These are phyloP conservation scores for Aspergillus niger DNA, from an alignment of 2,329 filamentous ascomycete species.

Conservation along the genomic window DNA sequence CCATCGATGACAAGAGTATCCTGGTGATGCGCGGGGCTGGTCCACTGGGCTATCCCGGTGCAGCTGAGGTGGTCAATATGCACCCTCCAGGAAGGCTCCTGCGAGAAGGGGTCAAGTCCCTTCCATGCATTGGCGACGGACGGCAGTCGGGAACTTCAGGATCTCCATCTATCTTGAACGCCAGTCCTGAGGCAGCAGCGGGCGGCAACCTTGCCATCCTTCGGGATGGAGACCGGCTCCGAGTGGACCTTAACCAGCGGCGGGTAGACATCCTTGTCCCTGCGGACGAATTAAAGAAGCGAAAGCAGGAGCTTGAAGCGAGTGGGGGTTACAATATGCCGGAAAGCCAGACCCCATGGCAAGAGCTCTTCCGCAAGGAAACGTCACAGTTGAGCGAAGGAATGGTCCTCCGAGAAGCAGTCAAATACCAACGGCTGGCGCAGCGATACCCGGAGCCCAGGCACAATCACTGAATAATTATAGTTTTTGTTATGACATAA, in stretches of 20 bases:
- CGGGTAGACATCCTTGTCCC: slow-evolving; percentile 52
- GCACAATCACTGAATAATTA: slow-evolving; percentile 46
- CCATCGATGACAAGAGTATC: slow-evolving; percentile 48
- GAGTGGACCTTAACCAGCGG: slow-evolving; percentile 54
- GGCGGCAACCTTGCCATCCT: slow-evolving; percentile 57
- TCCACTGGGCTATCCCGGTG: slow-evolving; percentile 54
- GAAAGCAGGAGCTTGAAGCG: slow-evolving; percentile 42
- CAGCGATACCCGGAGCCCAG: slow-evolving; percentile 45
- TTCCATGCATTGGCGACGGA: slow-evolving; percentile 58
- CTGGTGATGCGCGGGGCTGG: slow-evolving; percentile 54
- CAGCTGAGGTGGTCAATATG: slow-evolving; percentile 58
- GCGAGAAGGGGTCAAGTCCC: slow-evolving; percentile 48
- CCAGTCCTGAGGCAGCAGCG: slow-evolving; percentile 57
- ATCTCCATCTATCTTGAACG: slow-evolving; percentile 59
- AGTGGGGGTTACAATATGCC: slow-evolving; percentile 43
- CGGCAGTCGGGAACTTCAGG: slow-evolving; percentile 59
- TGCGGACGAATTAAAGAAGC: slow-evolving; percentile 44
- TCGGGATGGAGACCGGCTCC: slow-evolving; percentile 51
- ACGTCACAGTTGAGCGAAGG: slow-evolving; percentile 49
- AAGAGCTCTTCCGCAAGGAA: slow-evolving; percentile 53
- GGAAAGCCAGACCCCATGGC: slow-evolving; percentile 54
- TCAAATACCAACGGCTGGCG: slow-evolving; percentile 52
- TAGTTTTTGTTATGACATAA: not conserved
- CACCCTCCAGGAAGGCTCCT: slow-evolving; percentile 50
- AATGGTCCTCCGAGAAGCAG: slow-evolving; percentile 51